phyloP scores from a whole-genome alignment of 192 early-diverging fungal species.

The Gaertneriomyces sp. region DNA sequence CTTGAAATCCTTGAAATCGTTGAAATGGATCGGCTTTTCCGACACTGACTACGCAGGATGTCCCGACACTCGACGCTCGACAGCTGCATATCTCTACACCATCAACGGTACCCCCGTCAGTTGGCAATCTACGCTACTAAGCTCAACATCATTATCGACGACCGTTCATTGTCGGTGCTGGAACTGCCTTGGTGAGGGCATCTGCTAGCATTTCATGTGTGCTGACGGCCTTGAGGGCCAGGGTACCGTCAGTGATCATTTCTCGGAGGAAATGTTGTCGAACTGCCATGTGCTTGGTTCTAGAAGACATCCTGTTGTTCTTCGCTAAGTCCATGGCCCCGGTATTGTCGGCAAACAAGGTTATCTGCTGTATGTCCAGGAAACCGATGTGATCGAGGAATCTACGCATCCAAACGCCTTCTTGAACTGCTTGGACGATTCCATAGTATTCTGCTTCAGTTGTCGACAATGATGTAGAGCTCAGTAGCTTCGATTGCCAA shows the following conservation, averaged over 20 bases:
- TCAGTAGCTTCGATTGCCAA: constrained; percentile 26
- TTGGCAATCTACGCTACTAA: constrained; percentile 24
- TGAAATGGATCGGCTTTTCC: neutral
- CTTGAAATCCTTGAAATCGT: too few relatives aligned
- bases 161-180: neutral
- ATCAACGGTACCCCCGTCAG: constrained; percentile 14
- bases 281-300: constrained; percentile 34
- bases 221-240: neutral
- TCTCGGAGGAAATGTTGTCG: constrained; percentile 32
- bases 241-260: neutral
- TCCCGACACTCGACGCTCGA: constrained; percentile 23
- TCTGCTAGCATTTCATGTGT: neutral
- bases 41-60: constrained; percentile 5
- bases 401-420: constrained; percentile 11
- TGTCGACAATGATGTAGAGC: constrained; percentile 18
- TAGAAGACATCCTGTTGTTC: constrained; percentile 20
- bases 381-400: neutral
- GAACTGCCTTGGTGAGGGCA: constrained; percentile 7
- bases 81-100: constrained; percentile 27
- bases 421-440: neutral
- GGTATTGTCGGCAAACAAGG: constrained; percentile 2
- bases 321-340: constrained; percentile 21
- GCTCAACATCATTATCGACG: constrained; percentile 11
- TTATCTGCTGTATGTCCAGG: neutral
- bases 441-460: constrained; percentile 26